Percentiles rank a stretch among this genome's conserved stretches.
These are phyloP conservation scores for Daldinia sp. DNA, from an alignment of 2,329 filamentous ascomycete genomes.

Conservation along the genomic window DNA sequence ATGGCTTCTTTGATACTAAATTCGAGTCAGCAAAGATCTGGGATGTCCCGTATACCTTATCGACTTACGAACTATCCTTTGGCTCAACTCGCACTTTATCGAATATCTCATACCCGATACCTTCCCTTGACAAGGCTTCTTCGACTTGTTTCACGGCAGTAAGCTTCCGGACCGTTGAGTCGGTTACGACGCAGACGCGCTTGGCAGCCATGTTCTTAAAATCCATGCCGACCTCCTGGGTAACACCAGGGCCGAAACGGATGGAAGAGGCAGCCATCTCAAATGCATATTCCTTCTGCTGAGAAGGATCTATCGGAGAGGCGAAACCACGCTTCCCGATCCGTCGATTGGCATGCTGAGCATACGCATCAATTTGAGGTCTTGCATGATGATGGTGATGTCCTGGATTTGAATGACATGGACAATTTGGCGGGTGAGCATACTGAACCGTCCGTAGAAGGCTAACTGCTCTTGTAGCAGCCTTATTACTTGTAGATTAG, in stretches of 20 bases:
- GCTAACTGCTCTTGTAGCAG: conserved; percentile 70
- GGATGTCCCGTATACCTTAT: neutral
- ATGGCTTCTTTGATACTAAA: conserved; percentile 86
- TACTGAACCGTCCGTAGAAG: conserved; percentile 91
- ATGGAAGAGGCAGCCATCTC: conserved; percentile 98
- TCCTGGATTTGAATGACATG: conserved; percentile 89
- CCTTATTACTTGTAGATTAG: conserved; percentile 45
- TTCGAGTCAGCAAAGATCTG: neutral
- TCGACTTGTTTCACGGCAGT: conserved; percentile 90
- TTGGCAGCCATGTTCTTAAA: conserved; percentile 89
- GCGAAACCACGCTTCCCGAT: conserved; percentile 64
- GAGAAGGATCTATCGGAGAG: conserved; percentile 75
- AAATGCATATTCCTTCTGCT: conserved; percentile 95
- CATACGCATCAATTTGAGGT: conserved; percentile 54
- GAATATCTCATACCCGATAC: conserved; percentile 82
- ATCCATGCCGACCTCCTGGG: conserved; percentile 98
- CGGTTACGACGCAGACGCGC: conserved; percentile 91
- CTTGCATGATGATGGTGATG: conserved; percentile 75
- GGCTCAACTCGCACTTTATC: conserved; percentile 86
- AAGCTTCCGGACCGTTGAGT: conserved; percentile 80
- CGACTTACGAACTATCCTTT: conserved; percentile 85
- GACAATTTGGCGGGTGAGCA: conserved; percentile 85
- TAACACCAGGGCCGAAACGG: conserved; percentile 90
- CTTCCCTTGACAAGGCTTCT: conserved; percentile 79
- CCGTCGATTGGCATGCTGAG: conserved; percentile 53